These are phyloP conservation scores for Tylopilus plumbeoviolaceoides DNA, from an alignment of 768 basidiomycete genomes.

Conservation along the genomic window DNA sequence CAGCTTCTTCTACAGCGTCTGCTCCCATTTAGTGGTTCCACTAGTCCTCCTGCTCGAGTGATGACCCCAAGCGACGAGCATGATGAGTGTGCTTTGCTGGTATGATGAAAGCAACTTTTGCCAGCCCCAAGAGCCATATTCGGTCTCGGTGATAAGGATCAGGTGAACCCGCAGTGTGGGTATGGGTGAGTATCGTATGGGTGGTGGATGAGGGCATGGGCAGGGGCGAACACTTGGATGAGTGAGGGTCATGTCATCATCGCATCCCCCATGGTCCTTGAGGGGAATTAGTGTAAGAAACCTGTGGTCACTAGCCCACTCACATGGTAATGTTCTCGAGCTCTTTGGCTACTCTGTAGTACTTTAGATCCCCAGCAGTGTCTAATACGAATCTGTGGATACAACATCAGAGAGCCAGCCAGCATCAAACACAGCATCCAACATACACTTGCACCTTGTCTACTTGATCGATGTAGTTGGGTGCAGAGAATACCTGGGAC, in stretches of 20 bases:
- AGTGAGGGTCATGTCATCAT: too few relatives aligned
- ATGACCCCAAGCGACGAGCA: slow-evolving; percentile 66
- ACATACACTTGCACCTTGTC: slow-evolving; percentile 89
- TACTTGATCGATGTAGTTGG: slow-evolving; percentile 90
- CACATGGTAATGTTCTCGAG: too few relatives aligned
- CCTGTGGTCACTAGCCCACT: too few relatives aligned
- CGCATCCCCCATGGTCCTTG: too few relatives aligned
- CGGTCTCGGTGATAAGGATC: slow-evolving; percentile 24
- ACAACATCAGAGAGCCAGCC: slow-evolving; percentile 3
- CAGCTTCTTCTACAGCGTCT: slow-evolving; percentile 97
- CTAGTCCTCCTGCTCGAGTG: slow-evolving; percentile 65
- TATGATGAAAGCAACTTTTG: slow-evolving; percentile 42
- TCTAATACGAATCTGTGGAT: slow-evolving; percentile 74
- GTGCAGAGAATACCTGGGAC: slow-evolving; percentile 82
- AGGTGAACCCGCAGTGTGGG: too few relatives aligned
- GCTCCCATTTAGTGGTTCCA: slow-evolving; percentile 84
- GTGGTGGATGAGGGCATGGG: too few relatives aligned
- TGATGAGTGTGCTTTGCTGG: slow-evolving; percentile 52
- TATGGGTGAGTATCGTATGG: too few relatives aligned
- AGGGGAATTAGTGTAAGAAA: too few relatives aligned
- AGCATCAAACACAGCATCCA: background rate
- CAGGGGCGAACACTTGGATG: too few relatives aligned
- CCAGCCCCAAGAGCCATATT: slow-evolving; percentile 35
- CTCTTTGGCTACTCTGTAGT: slow-evolving; percentile 32
- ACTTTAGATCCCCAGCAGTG: slow-evolving; percentile 65